Base-by-base conservation (phyloP, 208 protist species). In the Vickermania spadyakhi region DNA sequence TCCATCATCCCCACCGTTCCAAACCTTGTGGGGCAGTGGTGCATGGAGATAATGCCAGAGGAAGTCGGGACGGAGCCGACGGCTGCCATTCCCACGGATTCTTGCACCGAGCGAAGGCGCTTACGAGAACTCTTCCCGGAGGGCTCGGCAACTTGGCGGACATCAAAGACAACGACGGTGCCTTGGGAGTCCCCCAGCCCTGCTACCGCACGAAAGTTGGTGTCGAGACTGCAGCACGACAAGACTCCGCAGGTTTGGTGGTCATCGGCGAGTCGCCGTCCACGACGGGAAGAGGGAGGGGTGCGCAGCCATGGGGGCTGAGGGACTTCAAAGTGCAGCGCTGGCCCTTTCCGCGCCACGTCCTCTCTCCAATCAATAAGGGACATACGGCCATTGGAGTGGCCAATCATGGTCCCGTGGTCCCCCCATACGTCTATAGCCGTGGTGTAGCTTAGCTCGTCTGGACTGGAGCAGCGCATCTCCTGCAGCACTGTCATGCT, bases 131-230 rank as follows among this genome's bases (percentile, higher is more conserved):
- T 23, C 7, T 55, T 23, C n/a, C 7, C 51, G 26, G 21, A 4
- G 23, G 21, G 26, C 21, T 21, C 2, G 18, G 2, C 31, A 0
- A 28, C 4, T 45, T 45, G 68, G 21, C 85, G 75, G 30, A 89
- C 59, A 52, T 92, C 85, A 0, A 75, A 67, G 14, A 92, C 69
- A 7, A 73, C 76, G 14, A 92, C 77, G 4, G 78, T 70, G 0
- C 85, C 81, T 0, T 56, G 53, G 2, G 58, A 53, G 45, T 89
- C 81, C 14, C 70, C 80, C 11, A 92, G 66, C 3, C 81, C 79
- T 31, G 73, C 81, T 2, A 87, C 74, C 1, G 89, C 79, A 36
- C 85, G 85, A 31, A 77, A 83, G 53, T 52, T 73, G 42, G 79
- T 74, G 11, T 63, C 75, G 28, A 89, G 23, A 0, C 77, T 31